phyloP scores from a whole-genome alignment of 2,329 filamentous ascomycete species.

The Xylariaceae sp. region DNA sequence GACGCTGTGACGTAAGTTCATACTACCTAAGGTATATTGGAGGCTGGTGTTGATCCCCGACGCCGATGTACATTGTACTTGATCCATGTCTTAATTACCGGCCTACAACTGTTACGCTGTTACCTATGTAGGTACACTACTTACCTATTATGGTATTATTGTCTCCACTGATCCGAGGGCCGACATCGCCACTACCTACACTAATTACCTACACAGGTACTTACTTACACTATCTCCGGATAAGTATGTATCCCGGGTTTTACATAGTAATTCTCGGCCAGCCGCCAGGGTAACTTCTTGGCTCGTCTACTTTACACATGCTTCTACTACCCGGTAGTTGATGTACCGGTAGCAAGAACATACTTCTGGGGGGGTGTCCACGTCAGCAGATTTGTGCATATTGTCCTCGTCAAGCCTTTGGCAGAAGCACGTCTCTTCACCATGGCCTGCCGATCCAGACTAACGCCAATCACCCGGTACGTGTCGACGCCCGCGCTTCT shows the following conservation, averaged over 20 bases:
- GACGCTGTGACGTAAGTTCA: too few relatives aligned
- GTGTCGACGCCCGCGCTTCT: slow-evolving; percentile 21
- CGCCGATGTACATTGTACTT: too few relatives aligned
- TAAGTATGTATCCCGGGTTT: too few relatives aligned
- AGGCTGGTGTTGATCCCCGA: too few relatives aligned
- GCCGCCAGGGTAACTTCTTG: not conserved
- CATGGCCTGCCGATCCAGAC: slow-evolving; percentile 30
- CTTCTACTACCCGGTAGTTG: not conserved
- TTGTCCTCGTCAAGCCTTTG: not conserved
- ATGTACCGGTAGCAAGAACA: not conserved
- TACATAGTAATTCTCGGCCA: too few relatives aligned
- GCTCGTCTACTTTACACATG: not conserved
- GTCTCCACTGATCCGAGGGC: slow-evolving; percentile 2
- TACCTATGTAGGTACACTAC: too few relatives aligned
- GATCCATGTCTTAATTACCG: too few relatives aligned
- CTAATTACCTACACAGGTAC: too few relatives aligned
- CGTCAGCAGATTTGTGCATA: not conserved
- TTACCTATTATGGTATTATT: too few relatives aligned
- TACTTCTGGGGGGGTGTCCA: not conserved
- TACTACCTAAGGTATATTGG: too few relatives aligned
- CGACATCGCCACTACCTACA: slow-evolving; percentile 8
- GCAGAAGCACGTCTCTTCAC: slow-evolving; percentile 6
- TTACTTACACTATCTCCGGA: too few relatives aligned
- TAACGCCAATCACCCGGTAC: slow-evolving; percentile 28
- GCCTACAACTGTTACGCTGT: too few relatives aligned